A percentile compares a stretch with the other conserved stretches of the same genome.
phyloP scores from a whole-genome alignment of 352 stramenopile species.

The Globisporangium paroecandrum region DNA sequence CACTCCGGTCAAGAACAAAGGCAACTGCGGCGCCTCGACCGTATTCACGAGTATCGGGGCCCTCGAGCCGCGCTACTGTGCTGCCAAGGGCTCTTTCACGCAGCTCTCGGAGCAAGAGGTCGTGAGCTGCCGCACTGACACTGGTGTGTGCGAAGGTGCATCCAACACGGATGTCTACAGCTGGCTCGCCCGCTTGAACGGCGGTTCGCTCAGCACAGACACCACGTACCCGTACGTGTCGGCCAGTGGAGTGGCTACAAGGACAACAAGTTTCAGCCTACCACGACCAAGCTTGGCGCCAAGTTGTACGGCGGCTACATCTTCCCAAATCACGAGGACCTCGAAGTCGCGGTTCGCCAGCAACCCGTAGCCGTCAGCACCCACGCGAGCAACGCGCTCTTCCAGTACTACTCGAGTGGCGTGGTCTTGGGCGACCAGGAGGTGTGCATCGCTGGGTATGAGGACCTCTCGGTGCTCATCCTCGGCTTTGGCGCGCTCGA shows the following conservation, averaged over 20 bases:
- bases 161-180: slow-evolving; percentile 9
- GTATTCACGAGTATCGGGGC: slow-evolving; percentile 18
- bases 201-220: slow-evolving; percentile 12
- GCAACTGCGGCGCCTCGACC: slow-evolving; percentile 18
- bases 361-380: slow-evolving; percentile 7
- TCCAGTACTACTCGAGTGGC: slow-evolving; percentile 8
- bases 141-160: not conserved
- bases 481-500: too few relatives aligned
- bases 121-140: slow-evolving; percentile 6
- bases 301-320: slow-evolving; percentile 4
- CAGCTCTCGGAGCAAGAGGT: slow-evolving; percentile 19
- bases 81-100: slow-evolving; percentile 2
- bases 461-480: slow-evolving; percentile 13
- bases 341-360: slow-evolving; percentile 10
- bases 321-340: slow-evolving; percentile 10
- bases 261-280: slow-evolving; percentile 4
- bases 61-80: slow-evolving; percentile 23
- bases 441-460: slow-evolving; percentile 36
- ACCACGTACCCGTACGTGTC: slow-evolving; percentile 18
- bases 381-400: not conserved
- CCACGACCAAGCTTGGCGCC: slow-evolving; percentile 11
- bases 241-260: not conserved
- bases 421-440: slow-evolving; percentile 15
- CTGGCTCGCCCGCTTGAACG: slow-evolving; percentile 15
- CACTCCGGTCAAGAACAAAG: slow-evolving; percentile 17